Evolutionary conservation across 805 yeast species (phyloP).

Genomic region (Millerozyma acaciae): DNA sequence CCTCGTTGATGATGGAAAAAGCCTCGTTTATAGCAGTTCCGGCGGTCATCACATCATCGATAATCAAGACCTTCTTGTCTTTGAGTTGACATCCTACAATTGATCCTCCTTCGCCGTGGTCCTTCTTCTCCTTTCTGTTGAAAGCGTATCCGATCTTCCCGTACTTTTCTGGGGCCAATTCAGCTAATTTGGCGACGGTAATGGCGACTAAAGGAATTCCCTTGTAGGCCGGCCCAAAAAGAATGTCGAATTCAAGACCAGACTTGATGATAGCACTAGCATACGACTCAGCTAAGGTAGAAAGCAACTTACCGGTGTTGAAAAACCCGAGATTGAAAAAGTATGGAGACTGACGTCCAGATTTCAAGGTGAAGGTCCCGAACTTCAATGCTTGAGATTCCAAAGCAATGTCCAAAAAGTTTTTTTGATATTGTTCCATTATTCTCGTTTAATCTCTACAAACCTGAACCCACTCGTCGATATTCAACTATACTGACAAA

Average conservation of each 20-base stretch:
- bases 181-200: constrained; percentile 88
- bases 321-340: constrained; percentile 93
- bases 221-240: constrained; percentile 97
- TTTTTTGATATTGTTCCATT: constrained; percentile 51
- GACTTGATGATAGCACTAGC: constrained; percentile 83
- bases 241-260: constrained; percentile 79
- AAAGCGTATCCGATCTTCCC: constrained; percentile 80
- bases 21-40: constrained; percentile 98
- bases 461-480: constrained; percentile 1
- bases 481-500: neutral
- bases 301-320: constrained; percentile 71
- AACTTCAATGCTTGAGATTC: constrained; percentile 80
- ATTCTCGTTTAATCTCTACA: constrained; percentile 7
- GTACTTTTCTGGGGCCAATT: constrained; percentile 78
- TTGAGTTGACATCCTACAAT: constrained; percentile 81
- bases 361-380: constrained; percentile 84
- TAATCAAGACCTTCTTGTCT: constrained; percentile 73
- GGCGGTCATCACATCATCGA: constrained; percentile 97
- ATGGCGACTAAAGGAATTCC: constrained; percentile 95
- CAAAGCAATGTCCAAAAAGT: constrained; percentile 77
- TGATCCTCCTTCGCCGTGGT: constrained; percentile 97
- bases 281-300: constrained; percentile 82
- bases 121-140: constrained; percentile 94
- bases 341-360: constrained; percentile 93
- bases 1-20: constrained; percentile 65